Percentiles rank a stretch among this genome's conserved stretches.
Conservation (phyloP, 2,329 filamentous ascomycete genomes). For the Hortaea sp. region DNA sequence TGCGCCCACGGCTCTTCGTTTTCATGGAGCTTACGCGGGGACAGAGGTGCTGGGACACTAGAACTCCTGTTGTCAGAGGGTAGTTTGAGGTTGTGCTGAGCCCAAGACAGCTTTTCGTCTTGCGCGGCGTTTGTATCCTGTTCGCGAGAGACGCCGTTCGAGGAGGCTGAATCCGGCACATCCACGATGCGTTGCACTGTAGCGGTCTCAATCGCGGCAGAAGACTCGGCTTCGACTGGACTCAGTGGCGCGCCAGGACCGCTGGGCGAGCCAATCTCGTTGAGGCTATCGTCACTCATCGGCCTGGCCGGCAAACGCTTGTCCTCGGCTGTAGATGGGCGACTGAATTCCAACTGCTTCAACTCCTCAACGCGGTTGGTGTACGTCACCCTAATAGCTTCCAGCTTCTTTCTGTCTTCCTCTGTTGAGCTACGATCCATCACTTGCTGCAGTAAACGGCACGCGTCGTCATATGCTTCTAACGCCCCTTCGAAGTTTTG, state of each 20-base stretch:
- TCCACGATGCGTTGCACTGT: conserved; percentile 44
- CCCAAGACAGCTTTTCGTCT: not conserved
- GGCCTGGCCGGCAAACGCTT: conserved; percentile 70
- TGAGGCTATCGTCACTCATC: conserved; percentile 52
- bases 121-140: not conserved
- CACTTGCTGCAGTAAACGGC: conserved; percentile 75
- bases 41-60: conserved; percentile 63
- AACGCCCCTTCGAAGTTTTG: conserved; percentile 89
- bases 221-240: too few species aligned
- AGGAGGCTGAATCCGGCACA: conserved; percentile 23
- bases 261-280: conserved; percentile 7
- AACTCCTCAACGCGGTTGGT: conserved; percentile 82
- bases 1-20: conserved; percentile 7
- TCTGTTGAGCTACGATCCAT: conserved; percentile 73
- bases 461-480: conserved; percentile 84
- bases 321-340: conserved; percentile 34
- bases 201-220: conserved; percentile 42
- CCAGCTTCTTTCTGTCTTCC: conserved; percentile 81
- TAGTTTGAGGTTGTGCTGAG: conserved; percentile 9
- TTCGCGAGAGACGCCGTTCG: conserved; percentile 11
- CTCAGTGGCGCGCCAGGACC: conserved; percentile 13
- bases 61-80: conserved; percentile 24
- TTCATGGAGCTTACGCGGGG: conserved; percentile 46
- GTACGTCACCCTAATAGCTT: conserved; percentile 87
- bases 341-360: conserved; percentile 53